Evolutionary conservation across 768 basidiomycete genomes (phyloP).

Genomic region (Kockovaella imperatae): DNA sequence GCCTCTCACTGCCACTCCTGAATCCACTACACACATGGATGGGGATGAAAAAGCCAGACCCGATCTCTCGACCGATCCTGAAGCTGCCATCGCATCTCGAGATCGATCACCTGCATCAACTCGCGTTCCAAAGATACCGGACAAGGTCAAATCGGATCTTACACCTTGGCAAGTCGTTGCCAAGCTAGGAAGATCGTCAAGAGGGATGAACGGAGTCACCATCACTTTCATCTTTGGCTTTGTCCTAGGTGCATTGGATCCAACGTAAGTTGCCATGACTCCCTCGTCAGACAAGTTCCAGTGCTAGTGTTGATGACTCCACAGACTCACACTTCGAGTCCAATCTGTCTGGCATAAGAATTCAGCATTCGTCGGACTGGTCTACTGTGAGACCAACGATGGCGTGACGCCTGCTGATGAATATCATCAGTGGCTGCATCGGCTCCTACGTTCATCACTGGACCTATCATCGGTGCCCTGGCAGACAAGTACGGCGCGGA

Average conservation of each 20-base stretch:
- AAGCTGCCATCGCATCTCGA: too few relatives aligned
- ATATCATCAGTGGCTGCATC: constrained; percentile 22
- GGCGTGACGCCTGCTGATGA: not conserved
- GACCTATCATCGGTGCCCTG: constrained; percentile 22
- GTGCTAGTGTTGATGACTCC: too few relatives aligned
- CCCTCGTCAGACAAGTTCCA: too few relatives aligned
- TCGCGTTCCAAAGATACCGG: constrained; percentile 2
- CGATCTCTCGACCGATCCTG: too few relatives aligned
- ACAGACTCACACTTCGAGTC: constrained; percentile 22
- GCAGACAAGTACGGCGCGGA: constrained; percentile 31
- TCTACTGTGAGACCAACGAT: constrained; percentile 14
- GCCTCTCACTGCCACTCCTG: too few relatives aligned
- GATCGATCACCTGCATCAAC: too few relatives aligned
- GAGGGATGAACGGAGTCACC: constrained; percentile 22
- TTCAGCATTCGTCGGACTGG: constrained; percentile 23
- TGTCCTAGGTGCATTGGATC: constrained; percentile 22
- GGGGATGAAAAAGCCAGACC: too few relatives aligned
- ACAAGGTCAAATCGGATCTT: constrained; percentile 6
- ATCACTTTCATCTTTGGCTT: constrained; percentile 21
- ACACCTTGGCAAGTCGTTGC: constrained; percentile 15
- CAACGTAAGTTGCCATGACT: constrained; percentile 21
- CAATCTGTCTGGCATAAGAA: constrained; percentile 26
- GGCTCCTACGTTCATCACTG: constrained; percentile 26
- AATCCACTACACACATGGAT: too few relatives aligned
- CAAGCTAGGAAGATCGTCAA: constrained; percentile 8